Evolutionary conservation across 495 filamentous ascomycete species (phyloP).

Genomic region (Patellaria atrata): DNA sequence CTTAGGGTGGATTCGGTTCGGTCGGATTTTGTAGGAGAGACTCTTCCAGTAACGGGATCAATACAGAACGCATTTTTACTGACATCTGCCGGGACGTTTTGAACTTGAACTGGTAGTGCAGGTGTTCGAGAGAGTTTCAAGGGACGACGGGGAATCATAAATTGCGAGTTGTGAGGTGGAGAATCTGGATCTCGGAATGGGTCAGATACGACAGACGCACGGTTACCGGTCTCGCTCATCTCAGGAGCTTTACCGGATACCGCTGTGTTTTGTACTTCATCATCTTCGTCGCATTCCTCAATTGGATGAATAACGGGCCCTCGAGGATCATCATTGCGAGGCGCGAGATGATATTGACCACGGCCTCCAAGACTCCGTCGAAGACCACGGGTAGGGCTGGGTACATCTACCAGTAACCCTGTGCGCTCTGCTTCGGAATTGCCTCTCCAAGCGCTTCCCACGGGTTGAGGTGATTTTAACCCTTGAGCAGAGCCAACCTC

Average conservation of each 20-base stretch:
- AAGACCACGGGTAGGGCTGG: slow-evolving; percentile 39
- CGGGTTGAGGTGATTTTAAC: no score
- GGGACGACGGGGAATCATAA: no score
- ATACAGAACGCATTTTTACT: no score
- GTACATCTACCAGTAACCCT: slow-evolving; percentile 39
- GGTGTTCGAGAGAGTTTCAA: no score
- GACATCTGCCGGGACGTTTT: no score
- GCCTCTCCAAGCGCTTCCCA: no score
- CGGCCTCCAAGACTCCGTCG: slow-evolving; percentile 33
- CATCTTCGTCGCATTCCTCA: slow-evolving; percentile 62
- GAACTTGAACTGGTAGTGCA: slow-evolving; percentile 11
- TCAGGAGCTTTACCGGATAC: no score
- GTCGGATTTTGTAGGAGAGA: slow-evolving; percentile 19
- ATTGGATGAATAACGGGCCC: slow-evolving; percentile 47
- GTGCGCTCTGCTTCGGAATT: slow-evolving; percentile 40
- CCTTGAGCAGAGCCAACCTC: no score
- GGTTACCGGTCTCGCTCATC: slow-evolving; percentile 21
- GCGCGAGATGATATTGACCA: slow-evolving; percentile 29
- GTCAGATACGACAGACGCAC: no score
- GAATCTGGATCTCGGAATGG: no score
- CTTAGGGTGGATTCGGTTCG: slow-evolving; percentile 19
- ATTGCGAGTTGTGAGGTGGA: no score
- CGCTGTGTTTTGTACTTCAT: slow-evolving; percentile 17
- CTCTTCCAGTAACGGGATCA: no score
- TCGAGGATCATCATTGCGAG: slow-evolving; percentile 34